These are phyloP conservation scores for Candida freyschussii DNA, from an alignment of 1,139 yeast species.

Conservation along the genomic window DNA sequence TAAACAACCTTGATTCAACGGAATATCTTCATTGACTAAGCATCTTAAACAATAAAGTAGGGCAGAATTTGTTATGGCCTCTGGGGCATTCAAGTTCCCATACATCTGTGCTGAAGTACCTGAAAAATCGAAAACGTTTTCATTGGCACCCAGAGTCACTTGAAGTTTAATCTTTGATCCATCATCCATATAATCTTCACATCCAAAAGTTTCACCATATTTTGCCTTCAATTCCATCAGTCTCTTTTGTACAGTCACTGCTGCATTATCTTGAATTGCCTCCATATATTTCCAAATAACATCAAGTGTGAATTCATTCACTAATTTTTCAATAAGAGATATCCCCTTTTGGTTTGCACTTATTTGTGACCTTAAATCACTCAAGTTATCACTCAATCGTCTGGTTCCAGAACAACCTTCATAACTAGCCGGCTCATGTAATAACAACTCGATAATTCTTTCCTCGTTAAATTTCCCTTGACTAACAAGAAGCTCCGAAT, in stretches of 20 bases:
- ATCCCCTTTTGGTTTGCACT: constrained; percentile 47
- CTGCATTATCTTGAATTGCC: constrained; percentile 42
- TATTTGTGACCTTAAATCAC: constrained; percentile 46
- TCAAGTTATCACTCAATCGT: constrained; percentile 40
- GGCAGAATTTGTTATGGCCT: constrained; percentile 77
- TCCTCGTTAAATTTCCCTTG: constrained; percentile 40
- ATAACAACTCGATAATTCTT: constrained; percentile 32
- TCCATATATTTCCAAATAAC: constrained; percentile 39
- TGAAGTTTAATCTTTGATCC: constrained; percentile 39
- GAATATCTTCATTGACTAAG: constrained; percentile 71
- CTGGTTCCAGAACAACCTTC: constrained; percentile 47
- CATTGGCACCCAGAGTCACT: constrained; percentile 33
- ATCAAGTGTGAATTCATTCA: constrained; percentile 34
- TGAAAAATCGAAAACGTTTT: constrained; percentile 37
- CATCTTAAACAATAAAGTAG: constrained; percentile 73
- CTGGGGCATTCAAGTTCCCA: constrained; percentile 61
- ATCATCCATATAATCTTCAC: constrained; percentile 43
- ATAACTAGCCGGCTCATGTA: constrained; percentile 37
- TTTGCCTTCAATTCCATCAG: constrained; percentile 28
- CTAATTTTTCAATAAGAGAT: constrained; percentile 33
- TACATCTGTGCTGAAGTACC: constrained; percentile 56
- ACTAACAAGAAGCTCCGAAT: constrained; percentile 36
- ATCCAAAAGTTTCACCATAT: constrained; percentile 26
- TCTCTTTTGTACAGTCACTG: constrained; percentile 35
- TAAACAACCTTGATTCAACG: constrained; percentile 81